Conservation (phyloP, 2,329 filamentous ascomycete genomes). For the Cercospora zeina region DNA sequence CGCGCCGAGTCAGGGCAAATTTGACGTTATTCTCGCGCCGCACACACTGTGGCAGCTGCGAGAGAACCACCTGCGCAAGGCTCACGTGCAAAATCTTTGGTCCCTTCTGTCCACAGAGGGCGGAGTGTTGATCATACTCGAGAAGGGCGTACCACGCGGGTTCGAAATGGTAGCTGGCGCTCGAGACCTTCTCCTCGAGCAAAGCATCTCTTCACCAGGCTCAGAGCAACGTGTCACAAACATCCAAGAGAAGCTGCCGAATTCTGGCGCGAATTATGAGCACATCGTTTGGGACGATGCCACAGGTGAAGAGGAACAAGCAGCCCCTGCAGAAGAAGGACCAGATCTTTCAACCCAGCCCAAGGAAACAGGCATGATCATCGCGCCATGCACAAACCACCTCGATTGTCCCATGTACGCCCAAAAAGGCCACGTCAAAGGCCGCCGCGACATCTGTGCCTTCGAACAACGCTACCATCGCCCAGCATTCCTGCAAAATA, state of each 20-base stretch:
- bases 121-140: conserved; percentile 80
- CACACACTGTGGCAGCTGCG: conserved; percentile 76
- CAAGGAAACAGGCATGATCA: conserved; percentile 64
- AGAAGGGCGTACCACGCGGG: conserved; percentile 87
- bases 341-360: conserved; percentile 23
- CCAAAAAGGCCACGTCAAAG: conserved; percentile 65
- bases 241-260: conserved; percentile 35
- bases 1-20: conserved; percentile 57
- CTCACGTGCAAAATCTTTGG: conserved; percentile 86
- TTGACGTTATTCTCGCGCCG: conserved; percentile 85
- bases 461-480: conserved; percentile 88
- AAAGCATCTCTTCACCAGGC: conserved; percentile 67
- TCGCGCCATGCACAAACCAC: conserved; percentile 80
- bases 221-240: conserved; percentile 17
- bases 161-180: conserved; percentile 91
- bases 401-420: conserved; percentile 82
- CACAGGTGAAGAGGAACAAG: background rate
- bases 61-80: conserved; percentile 74
- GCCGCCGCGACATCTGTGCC: conserved; percentile 86
- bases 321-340: background rate
- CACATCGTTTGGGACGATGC: conserved; percentile 28
- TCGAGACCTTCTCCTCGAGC: conserved; percentile 73
- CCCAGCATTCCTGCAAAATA: conserved; percentile 75
- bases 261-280: conserved; percentile 31
- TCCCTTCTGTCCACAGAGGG: conserved; percentile 78